Evolutionary conservation across 2,329 filamentous ascomycete species (phyloP).

Genomic region (Calonectria montana): DNA sequence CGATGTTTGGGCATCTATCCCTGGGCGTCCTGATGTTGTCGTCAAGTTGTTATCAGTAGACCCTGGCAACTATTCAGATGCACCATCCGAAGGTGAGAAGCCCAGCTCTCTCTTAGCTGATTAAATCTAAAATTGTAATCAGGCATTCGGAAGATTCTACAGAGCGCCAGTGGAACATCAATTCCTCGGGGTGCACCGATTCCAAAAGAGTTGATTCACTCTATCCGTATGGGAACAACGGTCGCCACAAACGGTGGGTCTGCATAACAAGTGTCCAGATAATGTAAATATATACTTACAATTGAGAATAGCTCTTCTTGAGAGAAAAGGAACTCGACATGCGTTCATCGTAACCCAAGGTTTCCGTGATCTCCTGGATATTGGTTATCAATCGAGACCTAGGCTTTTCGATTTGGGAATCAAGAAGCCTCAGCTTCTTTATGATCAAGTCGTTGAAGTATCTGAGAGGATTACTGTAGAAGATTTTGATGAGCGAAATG

Average conservation of each 20-base stretch:
- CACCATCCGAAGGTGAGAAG: slow-evolving; percentile 67
- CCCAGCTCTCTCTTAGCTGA: background rate
- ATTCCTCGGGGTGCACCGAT: slow-evolving; percentile 42
- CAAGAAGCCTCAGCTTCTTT: slow-evolving; percentile 74
- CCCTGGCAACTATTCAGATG: slow-evolving; percentile 76
- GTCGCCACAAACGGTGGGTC: slow-evolving; percentile 72
- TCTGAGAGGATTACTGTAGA: slow-evolving; percentile 79
- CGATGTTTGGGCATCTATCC: slow-evolving; percentile 73
- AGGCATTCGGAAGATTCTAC: slow-evolving; percentile 21
- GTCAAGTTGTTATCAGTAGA: slow-evolving; percentile 82
- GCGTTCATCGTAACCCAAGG: slow-evolving; percentile 78
- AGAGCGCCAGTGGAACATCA: slow-evolving; percentile 15
- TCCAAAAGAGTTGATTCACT: slow-evolving; percentile 59
- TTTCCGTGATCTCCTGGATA: slow-evolving; percentile 77
- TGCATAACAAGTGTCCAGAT: too few species aligned
- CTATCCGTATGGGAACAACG: slow-evolving; percentile 82
- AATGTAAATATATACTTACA: background rate
- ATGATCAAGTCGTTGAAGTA: slow-evolving; percentile 76
- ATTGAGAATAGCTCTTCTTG: slow-evolving; percentile 60
- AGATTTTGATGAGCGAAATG: slow-evolving; percentile 77
- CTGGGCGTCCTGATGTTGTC: slow-evolving; percentile 74
- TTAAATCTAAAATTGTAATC: background rate
- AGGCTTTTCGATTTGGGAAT: slow-evolving; percentile 80
- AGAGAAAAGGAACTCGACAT: slow-evolving; percentile 77
- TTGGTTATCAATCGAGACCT: slow-evolving; percentile 79